A percentile compares a stretch with the other conserved stretches of the same genome.
Evolutionary conservation across 2,329 filamentous ascomycete species (phyloP).

Genomic region (Aspergillus fischeri): DNA sequence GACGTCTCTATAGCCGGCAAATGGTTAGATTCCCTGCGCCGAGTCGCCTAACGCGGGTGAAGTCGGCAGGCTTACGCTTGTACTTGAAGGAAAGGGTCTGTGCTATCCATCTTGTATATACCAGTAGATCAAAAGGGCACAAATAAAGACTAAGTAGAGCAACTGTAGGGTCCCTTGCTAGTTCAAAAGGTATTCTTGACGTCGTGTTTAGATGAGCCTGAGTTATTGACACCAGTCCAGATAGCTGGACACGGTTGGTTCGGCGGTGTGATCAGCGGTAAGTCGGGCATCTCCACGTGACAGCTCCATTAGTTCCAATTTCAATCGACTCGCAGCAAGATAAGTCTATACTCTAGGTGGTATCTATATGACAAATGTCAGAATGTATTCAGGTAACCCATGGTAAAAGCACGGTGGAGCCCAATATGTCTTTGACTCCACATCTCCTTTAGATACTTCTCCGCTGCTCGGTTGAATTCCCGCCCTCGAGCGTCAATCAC

Average conservation of each 20-base stretch:
- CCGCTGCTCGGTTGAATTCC: slow-evolving; percentile 21
- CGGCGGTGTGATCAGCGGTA: slow-evolving; percentile 5
- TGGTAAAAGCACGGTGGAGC: slow-evolving; percentile 19
- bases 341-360: background rate
- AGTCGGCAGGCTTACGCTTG: slow-evolving; percentile 36
- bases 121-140: background rate
- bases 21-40: slow-evolving; percentile 1
- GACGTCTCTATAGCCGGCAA: slow-evolving; percentile 64
- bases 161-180: background rate
- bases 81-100: slow-evolving; percentile 47
- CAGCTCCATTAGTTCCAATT: background rate
- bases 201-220: background rate
- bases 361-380: background rate
- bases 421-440: slow-evolving; percentile 24
- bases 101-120: slow-evolving; percentile 26
- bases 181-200: background rate
- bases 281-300: background rate
- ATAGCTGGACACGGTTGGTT: slow-evolving; percentile 2
- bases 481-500: slow-evolving; percentile 24
- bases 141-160: background rate
- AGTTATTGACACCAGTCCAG: background rate
- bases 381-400: slow-evolving; percentile 16
- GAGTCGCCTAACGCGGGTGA: background rate
- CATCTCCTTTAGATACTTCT: slow-evolving; percentile 26
- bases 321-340: background rate